Evolutionary conservation across 345 rosid genomes (phyloP).

Genomic region (Lagerstroemia speciosa): DNA sequence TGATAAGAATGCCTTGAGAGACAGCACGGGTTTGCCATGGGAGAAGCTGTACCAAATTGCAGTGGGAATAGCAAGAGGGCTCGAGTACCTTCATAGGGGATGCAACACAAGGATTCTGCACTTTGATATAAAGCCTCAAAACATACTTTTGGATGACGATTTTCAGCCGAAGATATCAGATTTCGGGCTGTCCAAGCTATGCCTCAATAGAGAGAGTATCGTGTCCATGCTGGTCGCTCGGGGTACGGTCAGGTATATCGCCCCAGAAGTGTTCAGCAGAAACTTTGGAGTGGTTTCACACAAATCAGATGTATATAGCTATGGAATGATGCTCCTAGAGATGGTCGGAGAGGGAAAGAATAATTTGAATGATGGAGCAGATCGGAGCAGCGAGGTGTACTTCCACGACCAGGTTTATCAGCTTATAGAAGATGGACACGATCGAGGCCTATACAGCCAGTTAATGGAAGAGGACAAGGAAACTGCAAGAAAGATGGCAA

Average conservation of each 20-base stretch:
- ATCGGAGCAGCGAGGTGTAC: constrained; percentile 14
- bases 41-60: constrained; percentile 19
- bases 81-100: constrained; percentile 37
- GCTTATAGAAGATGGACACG: constrained; percentile 16
- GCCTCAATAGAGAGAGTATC: constrained; percentile 20
- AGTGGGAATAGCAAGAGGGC: constrained; percentile 26
- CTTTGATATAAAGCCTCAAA: constrained; percentile 41
- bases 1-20: neutral
- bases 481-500: neutral
- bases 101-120: constrained; percentile 32
- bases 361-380: rapidly evolving
- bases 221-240: constrained; percentile 19
- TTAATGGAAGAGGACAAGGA: neutral
- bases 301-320: constrained; percentile 33
- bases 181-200: constrained; percentile 38
- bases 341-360: neutral
- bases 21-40: constrained; percentile 9
- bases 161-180: constrained; percentile 36
- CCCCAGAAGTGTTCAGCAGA: constrained; percentile 26
- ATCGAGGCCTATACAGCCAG: neutral
- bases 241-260: constrained; percentile 30
- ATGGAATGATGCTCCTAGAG: constrained; percentile 17
- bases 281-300: constrained; percentile 28
- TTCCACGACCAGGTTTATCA: constrained; percentile 28
- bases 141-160: constrained; percentile 29